These are phyloP conservation scores for Microbotryomycetes sp. DNA, from an alignment of 1,284 basidiomycete species.

Conservation along the genomic window DNA sequence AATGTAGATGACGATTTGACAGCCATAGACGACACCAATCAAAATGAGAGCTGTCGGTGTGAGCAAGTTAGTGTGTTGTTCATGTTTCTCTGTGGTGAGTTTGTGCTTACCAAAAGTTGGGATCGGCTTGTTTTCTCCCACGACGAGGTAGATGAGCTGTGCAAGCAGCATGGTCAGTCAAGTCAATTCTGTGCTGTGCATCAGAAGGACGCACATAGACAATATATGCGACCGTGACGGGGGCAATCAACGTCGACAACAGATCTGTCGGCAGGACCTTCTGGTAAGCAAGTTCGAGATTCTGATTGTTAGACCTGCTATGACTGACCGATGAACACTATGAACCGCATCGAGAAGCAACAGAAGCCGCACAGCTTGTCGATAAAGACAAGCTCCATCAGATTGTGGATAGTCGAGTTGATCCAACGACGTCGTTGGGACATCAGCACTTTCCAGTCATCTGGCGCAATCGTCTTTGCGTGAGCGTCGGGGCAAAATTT, in stretches of 20 bases:
- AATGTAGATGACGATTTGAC: constrained; percentile 82
- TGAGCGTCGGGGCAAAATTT: constrained; percentile 91
- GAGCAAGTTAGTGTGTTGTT: not conserved
- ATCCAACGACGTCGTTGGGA: constrained; percentile 99
- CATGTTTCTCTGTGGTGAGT: not conserved
- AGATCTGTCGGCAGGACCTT: constrained; percentile 11
- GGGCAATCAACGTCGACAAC: constrained; percentile 65
- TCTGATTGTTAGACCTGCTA: not conserved
- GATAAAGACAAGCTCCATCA: constrained; percentile 84
- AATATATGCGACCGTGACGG: constrained; percentile 72
- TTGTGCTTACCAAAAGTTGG: constrained; percentile 47
- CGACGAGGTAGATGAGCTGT: constrained; percentile 73
- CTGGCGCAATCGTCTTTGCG: constrained; percentile 71
- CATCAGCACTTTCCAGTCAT: constrained; percentile 88
- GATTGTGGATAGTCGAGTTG: constrained; percentile 97
- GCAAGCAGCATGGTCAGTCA: not conserved
- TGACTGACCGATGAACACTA: constrained; percentile 73
- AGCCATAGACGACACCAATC: constrained; percentile 66
- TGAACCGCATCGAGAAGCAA: constrained; percentile 96
- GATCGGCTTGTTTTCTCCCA: constrained; percentile 56
- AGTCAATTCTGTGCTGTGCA: not conserved
- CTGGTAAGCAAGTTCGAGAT: not conserved
- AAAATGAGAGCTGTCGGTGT: constrained; percentile 68
- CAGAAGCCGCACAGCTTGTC: constrained; percentile 59
- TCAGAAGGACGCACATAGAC: constrained; percentile 60